Conservation (phyloP, 202 grass and related monocot species). For the Musa balbisiana region DNA sequence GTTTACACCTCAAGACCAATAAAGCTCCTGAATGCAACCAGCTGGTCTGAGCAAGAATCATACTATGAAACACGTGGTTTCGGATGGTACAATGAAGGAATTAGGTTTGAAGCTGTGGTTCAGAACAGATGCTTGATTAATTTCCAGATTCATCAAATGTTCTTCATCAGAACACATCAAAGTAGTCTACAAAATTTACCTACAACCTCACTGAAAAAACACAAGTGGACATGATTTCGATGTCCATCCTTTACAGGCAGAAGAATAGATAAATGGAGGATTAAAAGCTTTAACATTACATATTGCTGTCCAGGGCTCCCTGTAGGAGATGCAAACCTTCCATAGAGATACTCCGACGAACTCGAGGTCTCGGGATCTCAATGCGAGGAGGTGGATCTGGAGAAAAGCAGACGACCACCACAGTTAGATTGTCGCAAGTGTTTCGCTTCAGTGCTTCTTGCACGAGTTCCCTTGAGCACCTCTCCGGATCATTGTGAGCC, state of each 20-base stretch:
- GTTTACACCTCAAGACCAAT: too few relatives aligned
- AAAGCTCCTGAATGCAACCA: too few relatives aligned
- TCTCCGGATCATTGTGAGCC: slow-evolving; percentile 13
- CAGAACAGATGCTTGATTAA: background rate
- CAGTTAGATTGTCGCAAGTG: slow-evolving; percentile 6
- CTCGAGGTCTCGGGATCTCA: slow-evolving; percentile 7
- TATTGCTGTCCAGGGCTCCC: slow-evolving; percentile 7
- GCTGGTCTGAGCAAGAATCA: too few relatives aligned
- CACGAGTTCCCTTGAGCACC: slow-evolving; percentile 1
- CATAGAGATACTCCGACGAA: slow-evolving; percentile 8
- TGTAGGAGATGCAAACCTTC: slow-evolving; percentile 9
- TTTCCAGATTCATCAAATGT: background rate
- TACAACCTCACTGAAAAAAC: background rate
- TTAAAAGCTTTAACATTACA: background rate
- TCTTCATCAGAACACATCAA: background rate
- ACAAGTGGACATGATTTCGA: background rate
- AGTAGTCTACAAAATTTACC: background rate
- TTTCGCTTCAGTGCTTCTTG: slow-evolving; percentile 15
- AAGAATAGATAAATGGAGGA: too few relatives aligned
- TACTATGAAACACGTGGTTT: too few relatives aligned
- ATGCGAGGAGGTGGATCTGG: background rate
- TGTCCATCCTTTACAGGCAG: background rate
- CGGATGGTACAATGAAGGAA: too few relatives aligned
- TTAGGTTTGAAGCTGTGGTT: too few relatives aligned
- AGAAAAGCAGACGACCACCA: slow-evolving; percentile 12